A percentile compares a stretch with the other conserved stretches of the same genome.
Evolutionary conservation across 1,284 basidiomycete genomes (phyloP).

Genomic region (Mycena citricolor): DNA sequence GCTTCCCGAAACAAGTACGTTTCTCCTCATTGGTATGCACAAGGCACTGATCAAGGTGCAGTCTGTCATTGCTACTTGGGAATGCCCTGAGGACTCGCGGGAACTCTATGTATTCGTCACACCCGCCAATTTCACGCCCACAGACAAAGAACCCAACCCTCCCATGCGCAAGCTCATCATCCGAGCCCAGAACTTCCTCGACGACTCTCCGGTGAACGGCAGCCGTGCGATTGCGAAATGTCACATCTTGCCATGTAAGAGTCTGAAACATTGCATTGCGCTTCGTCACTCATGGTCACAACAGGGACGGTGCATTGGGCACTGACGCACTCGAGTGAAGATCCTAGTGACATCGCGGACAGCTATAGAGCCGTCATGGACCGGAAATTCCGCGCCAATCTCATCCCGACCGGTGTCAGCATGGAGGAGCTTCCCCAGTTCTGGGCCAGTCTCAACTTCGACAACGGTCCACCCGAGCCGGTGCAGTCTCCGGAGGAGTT

Average conservation of each 20-base stretch:
- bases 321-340: constrained; percentile 37
- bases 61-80: constrained; percentile 62
- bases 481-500: constrained; percentile 20
- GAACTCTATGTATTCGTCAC: constrained; percentile 66
- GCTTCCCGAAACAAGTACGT: constrained; percentile 70
- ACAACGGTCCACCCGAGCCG: constrained; percentile 28
- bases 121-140: constrained; percentile 50
- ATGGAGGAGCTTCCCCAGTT: constrained; percentile 43
- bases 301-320: constrained; percentile 62
- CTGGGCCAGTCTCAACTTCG: constrained; percentile 53
- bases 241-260: constrained; percentile 41
- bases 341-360: constrained; percentile 33
- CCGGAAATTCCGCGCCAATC: constrained; percentile 43
- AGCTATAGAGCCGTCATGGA: constrained; percentile 34
- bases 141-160: constrained; percentile 29
- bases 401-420: constrained; percentile 49
- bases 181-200: constrained; percentile 35
- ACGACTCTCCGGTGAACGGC: constrained; percentile 33
- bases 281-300: not conserved
- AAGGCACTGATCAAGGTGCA: constrained; percentile 25
- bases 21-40: not conserved
- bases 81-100: constrained; percentile 44
- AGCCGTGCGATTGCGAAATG: constrained; percentile 36
- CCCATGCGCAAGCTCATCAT: constrained; percentile 43
- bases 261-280: not conserved